Conservation (phyloP, 306 rosid genomes). For the Sicyos baderoa region DNA sequence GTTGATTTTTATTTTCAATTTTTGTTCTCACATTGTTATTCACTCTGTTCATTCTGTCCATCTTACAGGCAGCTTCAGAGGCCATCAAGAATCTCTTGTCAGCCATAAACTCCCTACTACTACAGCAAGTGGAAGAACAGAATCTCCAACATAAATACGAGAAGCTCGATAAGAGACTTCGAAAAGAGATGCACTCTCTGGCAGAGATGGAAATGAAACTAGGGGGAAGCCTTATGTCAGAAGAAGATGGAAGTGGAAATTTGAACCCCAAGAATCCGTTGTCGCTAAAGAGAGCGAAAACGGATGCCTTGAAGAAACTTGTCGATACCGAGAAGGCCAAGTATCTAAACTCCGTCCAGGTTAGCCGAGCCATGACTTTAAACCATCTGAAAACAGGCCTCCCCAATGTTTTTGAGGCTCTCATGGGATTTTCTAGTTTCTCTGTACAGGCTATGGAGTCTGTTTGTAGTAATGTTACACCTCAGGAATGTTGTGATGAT, state of each 20-base stretch:
- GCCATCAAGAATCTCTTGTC: constrained; percentile 54
- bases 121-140: constrained; percentile 60
- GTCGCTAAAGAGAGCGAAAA: constrained; percentile 42
- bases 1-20: too few species aligned
- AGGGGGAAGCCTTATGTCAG: constrained; percentile 25
- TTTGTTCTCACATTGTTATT: background rate
- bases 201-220: constrained; percentile 42
- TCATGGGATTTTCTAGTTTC: constrained; percentile 50
- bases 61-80: constrained; percentile 51
- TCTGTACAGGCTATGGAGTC: constrained; percentile 49
- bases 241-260: constrained; percentile 27
- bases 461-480: constrained; percentile 24
- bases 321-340: constrained; percentile 44
- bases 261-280: constrained; percentile 59
- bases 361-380: constrained; percentile 43
- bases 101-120: constrained; percentile 39
- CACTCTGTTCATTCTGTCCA: constrained; percentile 12
- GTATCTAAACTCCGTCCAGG: constrained; percentile 44
- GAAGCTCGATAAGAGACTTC: constrained; percentile 53
- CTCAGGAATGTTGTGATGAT: constrained; percentile 14
- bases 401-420: constrained; percentile 55
- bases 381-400: constrained; percentile 49
- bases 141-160: constrained; percentile 40
- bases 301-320: constrained; percentile 55
- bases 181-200: constrained; percentile 36